These are phyloP conservation scores for Pholiota molesta DNA, from an alignment of 768 basidiomycete species.

Conservation along the genomic window DNA sequence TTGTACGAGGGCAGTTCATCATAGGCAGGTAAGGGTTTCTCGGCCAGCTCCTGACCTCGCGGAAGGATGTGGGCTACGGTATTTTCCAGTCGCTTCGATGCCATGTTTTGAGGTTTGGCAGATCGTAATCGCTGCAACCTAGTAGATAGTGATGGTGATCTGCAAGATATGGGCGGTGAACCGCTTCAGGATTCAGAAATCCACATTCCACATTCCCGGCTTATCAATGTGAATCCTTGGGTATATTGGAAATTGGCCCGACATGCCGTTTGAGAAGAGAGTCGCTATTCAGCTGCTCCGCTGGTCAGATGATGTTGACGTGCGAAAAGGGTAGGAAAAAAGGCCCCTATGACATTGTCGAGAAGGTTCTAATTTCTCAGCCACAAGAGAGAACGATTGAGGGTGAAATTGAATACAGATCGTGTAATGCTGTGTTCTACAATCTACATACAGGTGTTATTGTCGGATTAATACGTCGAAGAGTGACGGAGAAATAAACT, in stretches of 20 bases:
- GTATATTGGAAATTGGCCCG: neutral
- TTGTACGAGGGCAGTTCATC: slow-evolving; percentile 49
- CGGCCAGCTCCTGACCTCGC: slow-evolving; percentile 3
- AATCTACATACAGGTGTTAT: neutral
- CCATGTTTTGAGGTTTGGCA: slow-evolving; percentile 21
- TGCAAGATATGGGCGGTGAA: neutral
- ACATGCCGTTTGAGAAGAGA: neutral
- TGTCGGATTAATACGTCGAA: neutral
- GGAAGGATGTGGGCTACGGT: slow-evolving; percentile 31
- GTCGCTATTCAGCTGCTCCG: neutral
- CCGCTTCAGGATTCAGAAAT: neutral
- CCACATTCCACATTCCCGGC: neutral
- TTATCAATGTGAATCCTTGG: neutral
- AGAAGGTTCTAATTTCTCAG: neutral
- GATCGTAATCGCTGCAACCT: neutral
- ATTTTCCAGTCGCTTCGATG: slow-evolving; percentile 32
- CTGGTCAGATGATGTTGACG: slow-evolving; percentile 16
- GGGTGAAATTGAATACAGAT: neutral
- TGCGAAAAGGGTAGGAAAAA: slow-evolving; percentile 2
- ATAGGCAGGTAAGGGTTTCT: slow-evolving; percentile 32
- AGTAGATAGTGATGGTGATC: neutral
- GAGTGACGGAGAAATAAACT: neutral
- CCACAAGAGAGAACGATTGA: neutral
- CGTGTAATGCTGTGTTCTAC: slow-evolving; percentile 1
- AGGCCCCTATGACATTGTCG: neutral